Evolutionary conservation across 2,329 filamentous ascomycete species (phyloP).

Genomic region (Aspergillus cejpii): DNA sequence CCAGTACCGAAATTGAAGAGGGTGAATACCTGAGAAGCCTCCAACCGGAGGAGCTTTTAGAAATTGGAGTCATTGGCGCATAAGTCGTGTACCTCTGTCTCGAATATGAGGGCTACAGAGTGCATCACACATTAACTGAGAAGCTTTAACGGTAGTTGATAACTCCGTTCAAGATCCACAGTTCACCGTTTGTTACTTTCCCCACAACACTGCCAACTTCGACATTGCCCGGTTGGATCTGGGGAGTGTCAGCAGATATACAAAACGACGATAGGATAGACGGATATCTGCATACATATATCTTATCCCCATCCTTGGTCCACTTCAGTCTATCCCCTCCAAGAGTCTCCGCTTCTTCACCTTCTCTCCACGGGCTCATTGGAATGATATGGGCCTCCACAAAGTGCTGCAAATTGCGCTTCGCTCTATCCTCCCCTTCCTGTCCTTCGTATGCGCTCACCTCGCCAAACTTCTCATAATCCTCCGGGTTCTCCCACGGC

Average conservation of each 20-base stretch:
- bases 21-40: not conserved
- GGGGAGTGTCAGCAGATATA: slow-evolving; percentile 12
- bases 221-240: slow-evolving; percentile 65
- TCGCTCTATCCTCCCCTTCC: slow-evolving; percentile 68
- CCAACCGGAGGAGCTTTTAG: no score
- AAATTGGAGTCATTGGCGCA: no score
- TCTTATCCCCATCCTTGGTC: slow-evolving; percentile 60
- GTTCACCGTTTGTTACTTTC: slow-evolving; percentile 77
- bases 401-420: slow-evolving; percentile 68
- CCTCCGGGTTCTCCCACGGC: slow-evolving; percentile 61
- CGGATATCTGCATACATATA: slow-evolving; percentile 49
- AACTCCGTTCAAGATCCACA: slow-evolving; percentile 67
- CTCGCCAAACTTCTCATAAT: slow-evolving; percentile 61
- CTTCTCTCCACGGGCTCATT: slow-evolving; percentile 66
- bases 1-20: not conserved
- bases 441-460: slow-evolving; percentile 65
- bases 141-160: slow-evolving; percentile 45
- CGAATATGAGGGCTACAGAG: not conserved
- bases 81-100: slow-evolving; percentile 1
- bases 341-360: slow-evolving; percentile 59
- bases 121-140: not conserved
- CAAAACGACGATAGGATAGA: not conserved
- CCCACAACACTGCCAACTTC: slow-evolving; percentile 69
- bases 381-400: slow-evolving; percentile 79
- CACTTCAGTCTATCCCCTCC: slow-evolving; percentile 72